A percentile compares a stretch with the other conserved stretches of the same genome.
Conservation (phyloP, 2,329 filamentous ascomycete species). For the Cercospora zeina region DNA sequence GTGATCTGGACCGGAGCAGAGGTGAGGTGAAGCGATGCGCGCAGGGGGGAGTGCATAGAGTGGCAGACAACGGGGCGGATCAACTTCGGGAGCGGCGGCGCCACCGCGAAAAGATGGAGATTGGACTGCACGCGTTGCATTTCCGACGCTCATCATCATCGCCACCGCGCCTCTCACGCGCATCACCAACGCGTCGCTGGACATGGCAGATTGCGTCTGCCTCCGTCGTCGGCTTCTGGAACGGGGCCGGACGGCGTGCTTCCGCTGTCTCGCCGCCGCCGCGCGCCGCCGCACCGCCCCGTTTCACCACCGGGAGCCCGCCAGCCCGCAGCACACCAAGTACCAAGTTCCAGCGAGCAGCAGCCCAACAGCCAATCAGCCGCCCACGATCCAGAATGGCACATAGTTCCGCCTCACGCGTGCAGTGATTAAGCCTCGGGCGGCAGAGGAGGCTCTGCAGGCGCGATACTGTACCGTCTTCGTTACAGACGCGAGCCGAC, state of each 20-base stretch:
- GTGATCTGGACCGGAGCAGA: too few relatives aligned
- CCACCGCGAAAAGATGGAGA: not conserved
- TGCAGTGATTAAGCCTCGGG: not conserved
- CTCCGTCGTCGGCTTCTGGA: not conserved
- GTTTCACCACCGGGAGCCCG: not conserved
- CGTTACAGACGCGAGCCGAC: not conserved
- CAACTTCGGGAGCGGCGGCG: not conserved
- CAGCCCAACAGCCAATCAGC: not conserved
- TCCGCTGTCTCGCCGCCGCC: not conserved
- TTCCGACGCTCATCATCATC: not conserved
- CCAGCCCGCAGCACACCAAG: too few relatives aligned
- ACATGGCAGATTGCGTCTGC: not conserved
- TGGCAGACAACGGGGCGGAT: not conserved
- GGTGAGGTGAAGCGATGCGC: too few relatives aligned
- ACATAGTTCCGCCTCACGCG: not conserved
- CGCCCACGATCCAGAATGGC: not conserved
- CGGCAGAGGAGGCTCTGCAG: conserved; percentile 5
- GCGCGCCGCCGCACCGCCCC: not conserved
- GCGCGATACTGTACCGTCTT: not conserved
- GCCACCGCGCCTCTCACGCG: not conserved
- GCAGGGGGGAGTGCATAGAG: too few relatives aligned
- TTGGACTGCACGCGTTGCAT: not conserved
- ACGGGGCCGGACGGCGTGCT: not conserved
- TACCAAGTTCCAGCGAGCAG: too few relatives aligned
- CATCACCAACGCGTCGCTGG: not conserved